These are phyloP conservation scores for Proliferodiscus dingleyae DNA, from an alignment of 2,329 filamentous ascomycete genomes.

Conservation along the genomic window DNA sequence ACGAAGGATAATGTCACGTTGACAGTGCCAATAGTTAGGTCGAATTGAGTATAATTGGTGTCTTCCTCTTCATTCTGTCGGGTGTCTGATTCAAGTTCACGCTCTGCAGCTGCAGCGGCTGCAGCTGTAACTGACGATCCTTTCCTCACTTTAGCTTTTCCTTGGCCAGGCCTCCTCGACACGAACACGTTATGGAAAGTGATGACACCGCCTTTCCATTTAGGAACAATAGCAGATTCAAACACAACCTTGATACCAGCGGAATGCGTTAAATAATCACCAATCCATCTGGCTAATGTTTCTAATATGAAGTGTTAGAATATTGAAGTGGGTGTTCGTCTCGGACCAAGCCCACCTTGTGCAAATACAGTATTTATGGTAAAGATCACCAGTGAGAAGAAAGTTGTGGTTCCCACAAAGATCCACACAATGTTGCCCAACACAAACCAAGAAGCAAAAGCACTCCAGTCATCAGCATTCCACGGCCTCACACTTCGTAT, in stretches of 20 bases:
- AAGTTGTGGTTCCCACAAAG: slow-evolving; percentile 93
- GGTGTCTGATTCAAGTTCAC: slow-evolving; percentile 46
- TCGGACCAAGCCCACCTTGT: slow-evolving; percentile 57
- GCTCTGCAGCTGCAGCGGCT: slow-evolving; percentile 74
- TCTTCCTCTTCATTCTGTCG: slow-evolving; percentile 51
- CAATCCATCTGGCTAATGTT: slow-evolving; percentile 87
- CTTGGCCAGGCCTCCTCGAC: slow-evolving; percentile 80
- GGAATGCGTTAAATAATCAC: slow-evolving; percentile 91
- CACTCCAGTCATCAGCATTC: slow-evolving; percentile 94
- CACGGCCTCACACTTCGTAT: slow-evolving; percentile 91
- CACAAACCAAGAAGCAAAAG: slow-evolving; percentile 92
- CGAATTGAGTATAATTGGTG: slow-evolving; percentile 96
- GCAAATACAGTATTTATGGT: slow-evolving; percentile 95
- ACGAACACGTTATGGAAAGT: slow-evolving; percentile 96
- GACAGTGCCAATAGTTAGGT: slow-evolving; percentile 88
- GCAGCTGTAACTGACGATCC: slow-evolving; percentile 82
- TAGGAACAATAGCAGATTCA: slow-evolving; percentile 94
- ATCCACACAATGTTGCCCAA: slow-evolving; percentile 93
- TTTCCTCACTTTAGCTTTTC: slow-evolving; percentile 79
- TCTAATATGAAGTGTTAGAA: slow-evolving; percentile 47
- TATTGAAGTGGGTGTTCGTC: slow-evolving; percentile 9
- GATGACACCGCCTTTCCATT: slow-evolving; percentile 92
- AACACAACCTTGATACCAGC: slow-evolving; percentile 93
- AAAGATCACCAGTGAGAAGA: slow-evolving; percentile 87
- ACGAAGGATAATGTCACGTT: slow-evolving; percentile 95